Evolutionary conservation across 2,329 filamentous ascomycete genomes (phyloP).

Genomic region (Biscogniauxia marginata): DNA sequence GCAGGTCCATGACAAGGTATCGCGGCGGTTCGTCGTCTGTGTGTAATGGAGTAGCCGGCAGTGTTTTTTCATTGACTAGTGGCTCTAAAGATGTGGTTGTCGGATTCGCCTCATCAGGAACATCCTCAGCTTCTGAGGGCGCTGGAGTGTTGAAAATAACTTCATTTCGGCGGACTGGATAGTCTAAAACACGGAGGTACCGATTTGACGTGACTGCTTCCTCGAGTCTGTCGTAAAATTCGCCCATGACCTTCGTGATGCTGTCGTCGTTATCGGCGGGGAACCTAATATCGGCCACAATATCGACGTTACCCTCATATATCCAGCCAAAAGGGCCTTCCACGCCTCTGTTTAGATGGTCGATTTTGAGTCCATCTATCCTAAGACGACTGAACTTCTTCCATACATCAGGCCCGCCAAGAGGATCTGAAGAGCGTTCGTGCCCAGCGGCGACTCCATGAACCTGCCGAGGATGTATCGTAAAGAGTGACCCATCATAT

Average conservation of each 20-base stretch:
- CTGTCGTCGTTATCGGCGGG: slow-evolving; percentile 85
- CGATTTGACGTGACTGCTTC: slow-evolving; percentile 82
- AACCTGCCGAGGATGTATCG: slow-evolving; percentile 89
- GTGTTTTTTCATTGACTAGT: slow-evolving; percentile 5
- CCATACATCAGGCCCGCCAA: slow-evolving; percentile 72
- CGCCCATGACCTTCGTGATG: slow-evolving; percentile 90
- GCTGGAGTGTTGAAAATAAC: slow-evolving; percentile 22
- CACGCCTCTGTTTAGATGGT: slow-evolving; percentile 91
- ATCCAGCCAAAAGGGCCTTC: slow-evolving; percentile 98
- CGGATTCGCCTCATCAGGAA: slow-evolving; percentile 13
- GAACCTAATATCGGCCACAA: slow-evolving; percentile 93
- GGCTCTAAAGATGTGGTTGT: slow-evolving; percentile 5
- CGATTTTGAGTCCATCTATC: slow-evolving; percentile 91
- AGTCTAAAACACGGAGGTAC: slow-evolving; percentile 59
- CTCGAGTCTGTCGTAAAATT: slow-evolving; percentile 95
- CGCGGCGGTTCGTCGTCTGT: slow-evolving; percentile 60
- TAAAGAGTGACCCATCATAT: slow-evolving; percentile 93
- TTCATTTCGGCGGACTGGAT: slow-evolving; percentile 35
- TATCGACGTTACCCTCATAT: slow-evolving; percentile 93
- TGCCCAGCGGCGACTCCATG: slow-evolving; percentile 73
- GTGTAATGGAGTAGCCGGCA: slow-evolving; percentile 1
- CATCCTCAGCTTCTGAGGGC: slow-evolving; percentile 11
- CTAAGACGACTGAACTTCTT: slow-evolving; percentile 93
- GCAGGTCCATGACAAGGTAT: slow-evolving; percentile 89
- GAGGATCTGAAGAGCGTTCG: slow-evolving; percentile 54